A percentile compares a stretch with the other conserved stretches of the same genome.
Evolutionary conservation across 305 asterid genomes (phyloP).

Genomic region (Solanum hybrid): DNA sequence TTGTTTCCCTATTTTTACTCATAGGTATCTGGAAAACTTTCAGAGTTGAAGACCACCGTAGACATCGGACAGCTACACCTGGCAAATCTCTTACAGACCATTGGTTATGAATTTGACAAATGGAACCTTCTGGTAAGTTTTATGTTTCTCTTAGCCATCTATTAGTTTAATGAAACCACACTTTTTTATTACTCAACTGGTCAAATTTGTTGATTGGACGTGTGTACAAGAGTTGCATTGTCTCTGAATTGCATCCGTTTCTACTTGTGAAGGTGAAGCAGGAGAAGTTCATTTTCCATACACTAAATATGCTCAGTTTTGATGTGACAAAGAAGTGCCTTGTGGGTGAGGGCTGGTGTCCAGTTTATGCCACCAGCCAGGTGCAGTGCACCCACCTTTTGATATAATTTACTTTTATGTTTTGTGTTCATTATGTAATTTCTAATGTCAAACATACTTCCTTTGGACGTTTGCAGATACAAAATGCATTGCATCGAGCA

Average conservation of each 20-base stretch:
- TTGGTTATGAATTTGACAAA: constrained; percentile 39
- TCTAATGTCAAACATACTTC: not conserved
- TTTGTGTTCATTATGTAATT: not conserved
- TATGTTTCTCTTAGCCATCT: not conserved
- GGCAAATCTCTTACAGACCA: constrained; percentile 34
- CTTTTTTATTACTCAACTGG: not conserved
- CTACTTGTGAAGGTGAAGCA: constrained; percentile 37
- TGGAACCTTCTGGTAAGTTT: constrained; percentile 49
- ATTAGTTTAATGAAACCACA: not conserved
- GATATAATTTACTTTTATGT: not conserved
- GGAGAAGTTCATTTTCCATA: constrained; percentile 44
- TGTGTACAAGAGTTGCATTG: not conserved
- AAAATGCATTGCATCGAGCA: constrained; percentile 32
- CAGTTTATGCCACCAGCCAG: constrained; percentile 46
- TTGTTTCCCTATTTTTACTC: constrained; percentile 3
- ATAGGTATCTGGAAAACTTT: constrained; percentile 50
- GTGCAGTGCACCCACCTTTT: constrained; percentile 10
- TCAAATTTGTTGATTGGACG: not conserved
- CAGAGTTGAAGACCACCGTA: constrained; percentile 50
- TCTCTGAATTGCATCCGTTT: constrained; percentile 6
- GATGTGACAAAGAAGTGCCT: constrained; percentile 59
- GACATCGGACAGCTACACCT: constrained; percentile 41
- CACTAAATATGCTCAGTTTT: constrained; percentile 47
- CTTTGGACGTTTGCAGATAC: constrained; percentile 29
- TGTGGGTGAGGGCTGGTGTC: constrained; percentile 67